Conservation (phyloP, 352 stramenopile species). For the Globisporangium perplexum region DNA sequence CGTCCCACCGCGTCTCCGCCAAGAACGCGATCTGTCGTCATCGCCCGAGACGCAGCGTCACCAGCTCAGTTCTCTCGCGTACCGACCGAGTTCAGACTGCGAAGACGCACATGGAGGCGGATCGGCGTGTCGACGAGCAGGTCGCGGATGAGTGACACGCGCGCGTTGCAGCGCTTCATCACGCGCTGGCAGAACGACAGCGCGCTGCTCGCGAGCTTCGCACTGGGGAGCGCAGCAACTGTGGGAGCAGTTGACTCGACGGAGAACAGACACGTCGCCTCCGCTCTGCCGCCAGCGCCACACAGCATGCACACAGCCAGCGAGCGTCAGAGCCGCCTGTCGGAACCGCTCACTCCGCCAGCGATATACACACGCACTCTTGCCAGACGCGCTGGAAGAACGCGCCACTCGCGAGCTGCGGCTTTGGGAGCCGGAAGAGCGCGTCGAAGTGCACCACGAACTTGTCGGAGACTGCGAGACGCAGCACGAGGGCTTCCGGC, state of each 20-base stretch:
- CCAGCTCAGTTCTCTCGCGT: background rate
- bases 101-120: constrained; percentile 44
- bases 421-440: constrained; percentile 27
- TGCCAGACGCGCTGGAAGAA: constrained; percentile 56
- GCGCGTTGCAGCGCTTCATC: constrained; percentile 21
- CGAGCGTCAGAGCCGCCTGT: background rate
- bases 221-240: background rate
- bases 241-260: constrained; percentile 5
- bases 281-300: constrained; percentile 2
- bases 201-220: background rate
- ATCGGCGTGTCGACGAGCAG: constrained; percentile 52
- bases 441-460: constrained; percentile 52
- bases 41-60: background rate
- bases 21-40: constrained; percentile 41
- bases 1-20: constrained; percentile 61
- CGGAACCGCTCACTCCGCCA: too few species aligned
- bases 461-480: constrained; percentile 28
- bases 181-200: constrained; percentile 36
- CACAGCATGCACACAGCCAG: constrained; percentile 1
- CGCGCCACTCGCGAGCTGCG: constrained; percentile 23
- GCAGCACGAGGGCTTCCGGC: constrained; percentile 1
- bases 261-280: constrained; percentile 9
- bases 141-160: constrained; percentile 31
- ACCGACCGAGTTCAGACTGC: background rate
- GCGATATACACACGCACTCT: constrained; percentile 32